Evolutionary conservation across 1,139 yeast genomes (phyloP).

Genomic region (Saccharomycopsis hybrid): DNA sequence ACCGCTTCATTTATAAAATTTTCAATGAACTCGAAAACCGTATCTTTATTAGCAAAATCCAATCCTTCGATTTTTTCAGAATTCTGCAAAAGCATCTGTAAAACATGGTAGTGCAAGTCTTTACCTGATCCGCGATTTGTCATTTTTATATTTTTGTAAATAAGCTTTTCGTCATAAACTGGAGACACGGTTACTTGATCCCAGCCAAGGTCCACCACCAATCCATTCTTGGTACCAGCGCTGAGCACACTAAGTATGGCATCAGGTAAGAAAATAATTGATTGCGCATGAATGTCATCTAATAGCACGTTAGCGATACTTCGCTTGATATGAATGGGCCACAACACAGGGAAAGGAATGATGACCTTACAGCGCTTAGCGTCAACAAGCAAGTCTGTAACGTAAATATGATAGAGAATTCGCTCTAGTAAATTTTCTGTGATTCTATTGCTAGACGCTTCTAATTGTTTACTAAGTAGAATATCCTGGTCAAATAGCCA

Average conservation of each 20-base stretch:
- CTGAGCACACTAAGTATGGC: constrained; percentile 43
- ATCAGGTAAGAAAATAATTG: constrained; percentile 41
- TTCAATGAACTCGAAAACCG: constrained; percentile 31
- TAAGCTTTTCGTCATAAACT: constrained; percentile 41
- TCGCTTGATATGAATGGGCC: constrained; percentile 32
- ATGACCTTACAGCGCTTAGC: constrained; percentile 39
- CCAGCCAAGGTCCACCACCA: constrained; percentile 58
- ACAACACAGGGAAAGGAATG: constrained; percentile 33
- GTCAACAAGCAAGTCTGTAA: constrained; percentile 30
- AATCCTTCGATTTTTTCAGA: constrained; percentile 11
- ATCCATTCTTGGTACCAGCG: constrained; percentile 42
- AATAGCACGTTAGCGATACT: constrained; percentile 37
- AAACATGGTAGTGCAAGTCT: constrained; percentile 29
- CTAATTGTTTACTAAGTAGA: neutral
- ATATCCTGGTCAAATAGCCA: constrained; percentile 16
- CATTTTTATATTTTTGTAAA: constrained; percentile 27
- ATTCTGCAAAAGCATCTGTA: constrained; percentile 18
- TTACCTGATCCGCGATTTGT: constrained; percentile 31
- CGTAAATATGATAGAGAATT: constrained; percentile 25
- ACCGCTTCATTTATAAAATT: constrained; percentile 29
- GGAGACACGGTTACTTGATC: constrained; percentile 40
- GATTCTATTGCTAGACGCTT: constrained; percentile 7
- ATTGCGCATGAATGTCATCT: constrained; percentile 37
- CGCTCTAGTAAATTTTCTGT: constrained; percentile 27
- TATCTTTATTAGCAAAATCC: constrained; percentile 10